Base-by-base conservation (phyloP, 352 stramenopile species). In the Phytophthora sansomeana region DNA sequence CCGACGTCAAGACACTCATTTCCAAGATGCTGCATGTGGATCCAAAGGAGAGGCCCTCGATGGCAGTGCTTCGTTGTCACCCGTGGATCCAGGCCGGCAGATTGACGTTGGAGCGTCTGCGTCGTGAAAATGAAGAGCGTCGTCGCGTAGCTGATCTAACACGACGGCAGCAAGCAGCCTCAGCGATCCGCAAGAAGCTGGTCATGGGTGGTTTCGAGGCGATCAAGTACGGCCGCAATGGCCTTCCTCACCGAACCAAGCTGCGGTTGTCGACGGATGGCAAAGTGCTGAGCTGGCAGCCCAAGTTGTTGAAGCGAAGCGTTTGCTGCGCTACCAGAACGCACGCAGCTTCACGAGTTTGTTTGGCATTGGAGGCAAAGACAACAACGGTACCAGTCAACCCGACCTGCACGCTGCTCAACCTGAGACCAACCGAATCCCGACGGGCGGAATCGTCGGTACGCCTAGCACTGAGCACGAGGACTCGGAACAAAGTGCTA, bases 171-270 rank as follows among this genome's bases (percentile, higher is more conserved):
- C 69, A 89, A 29, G 72, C 81, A 42, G 86, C 86, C 17, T 83
- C 87, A 14, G 67, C 61, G 1, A 89, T 95, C 47, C 83, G 80
- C 24, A 90, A 87, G 54, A 86, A 90, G 42, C 80, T 95, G 8
- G 75, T 75, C 6, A 91, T 84, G 64, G 80, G 74, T 17, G 83
- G 85, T 6, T 90, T 93, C 32, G 76, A 90, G 28, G 83, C 86
- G 3, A 72, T 96, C 60, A 96, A 96, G 61, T 92, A 96, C 57
- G 85, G 86, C 14, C 85, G 87, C 56, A 89, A 92, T 26, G 87
- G 87, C 0, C 60, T 92, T 24, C 84, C 84, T 6, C 84, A 94
- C 50, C 84, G 83, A 26, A 96, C 87, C 0, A 91, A 91, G 50
- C 65, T 96, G 26, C 76, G 80, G 0, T 77, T 96, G 17, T 94